These are phyloP conservation scores for Lactarius trivialis DNA, from an alignment of 768 basidiomycete genomes.

Conservation along the genomic window DNA sequence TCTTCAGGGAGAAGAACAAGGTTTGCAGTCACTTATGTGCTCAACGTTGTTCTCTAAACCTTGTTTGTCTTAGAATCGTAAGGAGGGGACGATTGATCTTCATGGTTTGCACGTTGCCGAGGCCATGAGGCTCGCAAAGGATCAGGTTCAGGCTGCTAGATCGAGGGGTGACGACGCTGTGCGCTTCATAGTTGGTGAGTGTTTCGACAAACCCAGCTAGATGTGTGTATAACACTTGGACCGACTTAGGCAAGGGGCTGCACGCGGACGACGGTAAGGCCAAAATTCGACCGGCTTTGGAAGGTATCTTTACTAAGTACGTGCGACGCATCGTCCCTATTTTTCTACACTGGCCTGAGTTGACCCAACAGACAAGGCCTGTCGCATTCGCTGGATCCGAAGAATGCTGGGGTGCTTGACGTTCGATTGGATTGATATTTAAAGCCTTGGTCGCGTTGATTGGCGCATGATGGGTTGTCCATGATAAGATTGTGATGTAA, in stretches of 20 bases:
- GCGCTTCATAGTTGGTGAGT: slow-evolving; percentile 15
- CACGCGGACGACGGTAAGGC: neutral
- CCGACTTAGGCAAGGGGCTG: slow-evolving; percentile 1
- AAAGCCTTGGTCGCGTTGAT: too few species aligned
- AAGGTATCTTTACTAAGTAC: slow-evolving; percentile 1
- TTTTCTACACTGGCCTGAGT: neutral
- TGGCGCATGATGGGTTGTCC: neutral
- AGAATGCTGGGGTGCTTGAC: slow-evolving; percentile 3
- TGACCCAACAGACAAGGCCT: neutral
- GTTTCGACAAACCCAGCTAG: neutral
- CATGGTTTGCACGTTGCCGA: slow-evolving; percentile 7
- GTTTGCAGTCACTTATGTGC: neutral
- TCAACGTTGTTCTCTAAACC: neutral
- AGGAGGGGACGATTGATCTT: slow-evolving; percentile 7
- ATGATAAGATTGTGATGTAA: neutral
- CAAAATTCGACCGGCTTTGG: slow-evolving; percentile 13
- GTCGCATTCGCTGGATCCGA: neutral
- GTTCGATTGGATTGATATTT: neutral
- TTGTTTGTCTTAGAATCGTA: neutral
- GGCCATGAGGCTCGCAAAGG: neutral
- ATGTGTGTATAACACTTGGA: neutral
- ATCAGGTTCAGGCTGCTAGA: neutral
- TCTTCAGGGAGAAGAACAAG: slow-evolving; percentile 13
- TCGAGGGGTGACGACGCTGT: neutral
- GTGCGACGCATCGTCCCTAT: neutral